These are phyloP conservation scores for Sinapis alba DNA, from an alignment of 441 rosid genomes.

Conservation along the genomic window DNA sequence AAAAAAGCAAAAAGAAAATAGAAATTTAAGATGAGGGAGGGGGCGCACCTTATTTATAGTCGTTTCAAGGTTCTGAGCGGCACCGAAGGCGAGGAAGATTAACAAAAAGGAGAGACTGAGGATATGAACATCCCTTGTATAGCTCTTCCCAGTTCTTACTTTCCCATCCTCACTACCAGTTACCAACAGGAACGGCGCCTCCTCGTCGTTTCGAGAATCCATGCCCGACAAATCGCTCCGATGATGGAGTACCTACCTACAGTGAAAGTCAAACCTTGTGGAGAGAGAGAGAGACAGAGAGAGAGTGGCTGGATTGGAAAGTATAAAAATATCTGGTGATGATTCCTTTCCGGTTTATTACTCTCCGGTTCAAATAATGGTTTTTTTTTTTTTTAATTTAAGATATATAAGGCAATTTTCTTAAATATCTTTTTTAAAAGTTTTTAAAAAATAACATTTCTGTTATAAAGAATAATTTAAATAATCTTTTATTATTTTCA, in stretches of 20 bases:
- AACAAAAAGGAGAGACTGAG: conserved; percentile 80
- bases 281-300: conserved; percentile 10
- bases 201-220: conserved; percentile 57
- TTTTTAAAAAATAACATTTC: too few species aligned
- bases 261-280: conserved; percentile 30
- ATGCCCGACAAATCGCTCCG: conserved; percentile 39
- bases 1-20: not conserved
- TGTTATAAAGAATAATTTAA: too few species aligned
- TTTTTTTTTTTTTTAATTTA: too few species aligned
- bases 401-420: too few species aligned
- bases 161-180: conserved; percentile 40
- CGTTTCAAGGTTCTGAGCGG: conserved; percentile 93
- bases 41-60: conserved; percentile 74
- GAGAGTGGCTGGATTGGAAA: not conserved
- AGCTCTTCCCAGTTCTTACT: conserved; percentile 39
- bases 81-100: conserved; percentile 85
- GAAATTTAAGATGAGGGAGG: not conserved
- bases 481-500: too few species aligned
- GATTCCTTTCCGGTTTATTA: conserved; percentile 3
- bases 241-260: not conserved
- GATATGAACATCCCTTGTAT: conserved; percentile 72
- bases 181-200: conserved; percentile 65
- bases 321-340: not conserved
- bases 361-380: too few species aligned
- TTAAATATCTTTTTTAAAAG: too few species aligned